phyloP scores from a whole-genome alignment of 2,329 filamentous ascomycete genomes.

The Apiospora rasikravindrae region DNA sequence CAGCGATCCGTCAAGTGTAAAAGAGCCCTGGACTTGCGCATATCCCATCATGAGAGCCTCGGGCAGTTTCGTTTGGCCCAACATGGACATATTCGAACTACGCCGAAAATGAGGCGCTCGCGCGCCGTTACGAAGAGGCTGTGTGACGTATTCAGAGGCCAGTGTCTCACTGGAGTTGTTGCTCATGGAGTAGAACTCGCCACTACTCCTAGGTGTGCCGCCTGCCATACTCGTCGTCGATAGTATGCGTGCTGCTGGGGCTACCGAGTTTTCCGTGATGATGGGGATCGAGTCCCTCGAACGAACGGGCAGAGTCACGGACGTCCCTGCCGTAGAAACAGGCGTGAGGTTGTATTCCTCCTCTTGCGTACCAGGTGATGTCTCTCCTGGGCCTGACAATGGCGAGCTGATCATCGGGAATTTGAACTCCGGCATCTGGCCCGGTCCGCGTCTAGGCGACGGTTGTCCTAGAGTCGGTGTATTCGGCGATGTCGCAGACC shows the following conservation, averaged over 20 bases:
- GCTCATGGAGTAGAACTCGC: conserved; percentile 92
- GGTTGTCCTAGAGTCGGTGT: conserved; percentile 47
- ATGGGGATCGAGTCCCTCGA: conserved; percentile 52
- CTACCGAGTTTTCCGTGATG: conserved; percentile 61
- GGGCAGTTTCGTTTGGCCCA: conserved; percentile 56
- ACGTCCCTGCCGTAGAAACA: conserved; percentile 40
- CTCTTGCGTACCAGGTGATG: conserved; percentile 35
- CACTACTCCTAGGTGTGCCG: conserved; percentile 86
- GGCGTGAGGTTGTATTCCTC: conserved; percentile 50
- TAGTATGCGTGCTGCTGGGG: conserved; percentile 71
- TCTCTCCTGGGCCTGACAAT: conserved; percentile 38
- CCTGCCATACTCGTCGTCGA: conserved; percentile 77
- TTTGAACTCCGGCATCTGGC: conserved; percentile 59
- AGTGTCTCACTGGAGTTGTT: conserved; percentile 95
- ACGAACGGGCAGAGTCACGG: conserved; percentile 44
- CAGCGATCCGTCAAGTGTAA: conserved; percentile 88
- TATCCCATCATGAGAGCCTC: conserved; percentile 98
- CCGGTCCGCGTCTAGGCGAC: conserved; percentile 48
- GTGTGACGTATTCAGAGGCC: conserved; percentile 82
- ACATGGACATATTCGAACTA: conserved; percentile 48
- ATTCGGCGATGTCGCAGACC: conserved; percentile 49
- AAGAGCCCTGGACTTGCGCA: conserved; percentile 90
- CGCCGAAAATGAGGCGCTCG: conserved; percentile 53
- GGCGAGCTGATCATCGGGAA: conserved; percentile 58
- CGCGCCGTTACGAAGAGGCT: conserved; percentile 44